Base-by-base conservation (phyloP, 352 stramenopile genomes). In the Elongisporangium senticosum region DNA sequence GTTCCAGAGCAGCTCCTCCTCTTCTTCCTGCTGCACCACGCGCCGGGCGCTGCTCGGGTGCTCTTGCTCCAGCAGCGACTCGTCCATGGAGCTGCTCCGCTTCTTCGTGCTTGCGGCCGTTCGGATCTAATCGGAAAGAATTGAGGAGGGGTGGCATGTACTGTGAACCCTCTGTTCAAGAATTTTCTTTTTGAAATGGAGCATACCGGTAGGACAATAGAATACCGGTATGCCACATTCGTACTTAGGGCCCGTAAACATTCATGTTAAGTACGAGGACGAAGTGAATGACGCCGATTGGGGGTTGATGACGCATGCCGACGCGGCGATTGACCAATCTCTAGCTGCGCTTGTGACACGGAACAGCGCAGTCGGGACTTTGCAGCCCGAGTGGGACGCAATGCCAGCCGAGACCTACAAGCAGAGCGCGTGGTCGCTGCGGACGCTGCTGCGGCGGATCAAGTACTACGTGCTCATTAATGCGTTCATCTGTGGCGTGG, bases 401-500 rank as follows among this genome's bases (percentile, higher is more conserved):
- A 53, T 39, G 28, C 21, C 26, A 39, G 28, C 10, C 28, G 10
- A 39, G 28, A 39, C 28, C 7, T 6, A 39, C 28, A 6, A 39
- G 28, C 28, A 39, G n/a, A 24, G 10, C 19, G 20, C 3, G 13
- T 43, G 58, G 20, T 26, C 17, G 20, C 13, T 51, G 6, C 53
- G 66, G 54, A 63, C 68, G 2, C 15, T 79, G 23, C 63, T 75
- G 61, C 77, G 84, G 33, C 75, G 78, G 28, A 70, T 69, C 65
- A 92, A 90, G 72, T 94, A 85, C 68, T 94, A 94, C 71, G 53
- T 65, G 17, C 51, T 94, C 57, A 89, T 94, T 67, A 94, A 94
- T 59, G 70, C 74, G 17, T 94, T 94, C 67, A 91, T 90, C 62
- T 87, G 69, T 59, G 71, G 68, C 39, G 65, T 94, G 37, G 75